Base-by-base conservation (phyloP, 1,139 yeast species). In the Lodderomyces pseudojiufengensis region DNA sequence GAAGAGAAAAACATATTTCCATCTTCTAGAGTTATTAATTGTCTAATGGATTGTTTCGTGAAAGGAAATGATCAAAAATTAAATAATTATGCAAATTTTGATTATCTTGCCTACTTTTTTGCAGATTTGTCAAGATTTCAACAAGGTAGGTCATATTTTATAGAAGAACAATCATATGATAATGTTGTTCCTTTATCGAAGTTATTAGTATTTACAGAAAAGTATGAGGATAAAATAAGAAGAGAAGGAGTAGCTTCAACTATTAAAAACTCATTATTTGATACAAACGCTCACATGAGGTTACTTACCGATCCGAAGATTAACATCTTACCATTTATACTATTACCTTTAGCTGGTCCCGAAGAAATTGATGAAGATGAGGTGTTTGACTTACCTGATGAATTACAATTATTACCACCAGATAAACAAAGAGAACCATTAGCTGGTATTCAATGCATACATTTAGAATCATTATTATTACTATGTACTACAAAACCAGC, bases 161-260 rank as follows among this genome's bases (percentile, higher is more conserved):
- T 83, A 34, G 72, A 82, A 9, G 70, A 70, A 47, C 95, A 85
- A 58, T 67, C 56, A 4, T 85, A 86, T 54, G 96, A 87, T 54
- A 65, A 61, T n/a, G 83, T 84, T 24, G 80, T 84, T 11, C 95
- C 97, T 28, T 63, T 88, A 30, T 76, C 90, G 15, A 86, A 88
- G 55, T 59, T 92, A 24, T 67, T 87, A 41, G 95, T 84, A 0
- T 87, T 87, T 61, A 85, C 95, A 2, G 95, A 85, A 52, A 79
- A 80, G 50, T 80, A 80, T 50, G 90, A 82, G 46, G 73, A 86
- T 14, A 80, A 78, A 49, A 77, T 79, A 24, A 79, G 97, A 65
- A 76, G 97, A 58, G 90, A 84, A 56, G 97, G 96, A 51, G 92
- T 87, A 33, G 95, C 95, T 1, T 84, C 95, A 2, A 85, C 96